Conservation (phyloP, 2,329 filamentous ascomycete genomes). For the Monosporascus sp. region DNA sequence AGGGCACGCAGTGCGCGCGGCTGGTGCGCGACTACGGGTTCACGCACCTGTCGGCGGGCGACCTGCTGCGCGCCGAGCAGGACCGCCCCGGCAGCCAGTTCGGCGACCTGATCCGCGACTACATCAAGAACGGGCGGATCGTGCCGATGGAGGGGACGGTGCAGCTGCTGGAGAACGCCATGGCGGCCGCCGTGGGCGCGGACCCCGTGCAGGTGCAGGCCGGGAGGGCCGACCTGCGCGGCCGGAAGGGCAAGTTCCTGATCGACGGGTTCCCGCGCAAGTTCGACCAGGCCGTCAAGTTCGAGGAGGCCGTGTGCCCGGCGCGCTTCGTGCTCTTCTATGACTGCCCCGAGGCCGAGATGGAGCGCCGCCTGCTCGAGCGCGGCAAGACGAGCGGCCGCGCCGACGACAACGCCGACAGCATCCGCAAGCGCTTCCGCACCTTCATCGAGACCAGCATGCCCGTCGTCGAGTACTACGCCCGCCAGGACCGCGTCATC, state of each 20-base stretch:
- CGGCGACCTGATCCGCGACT: conserved; percentile 84
- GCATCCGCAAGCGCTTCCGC: conserved; percentile 92
- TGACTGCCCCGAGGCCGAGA: conserved; percentile 84
- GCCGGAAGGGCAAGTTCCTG: conserved; percentile 64
- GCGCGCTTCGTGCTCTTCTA: conserved; percentile 88
- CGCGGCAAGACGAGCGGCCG: conserved; percentile 89
- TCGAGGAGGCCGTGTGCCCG: conserved; percentile 82
- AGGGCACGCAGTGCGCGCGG: conserved; percentile 90
- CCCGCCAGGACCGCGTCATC: conserved; percentile 70
- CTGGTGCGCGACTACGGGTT: conserved; percentile 86
- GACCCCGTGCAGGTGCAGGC: conserved; percentile 15
- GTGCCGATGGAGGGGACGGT: conserved; percentile 99
- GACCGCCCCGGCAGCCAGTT: conserved; percentile 80
- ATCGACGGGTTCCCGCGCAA: conserved; percentile 88
- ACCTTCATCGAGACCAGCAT: conserved; percentile 95
- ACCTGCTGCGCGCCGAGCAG: conserved; percentile 91
- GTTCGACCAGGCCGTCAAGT: conserved; percentile 92
- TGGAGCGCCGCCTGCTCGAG: conserved; percentile 79
- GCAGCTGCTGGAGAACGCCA: conserved; percentile 87
- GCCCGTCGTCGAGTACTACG: conserved; percentile 88
- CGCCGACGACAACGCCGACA: conserved; percentile 89
- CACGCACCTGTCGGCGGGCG: conserved; percentile 87
- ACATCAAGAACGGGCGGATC: conserved; percentile 92
- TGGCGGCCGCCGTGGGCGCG: conserved; percentile 62
- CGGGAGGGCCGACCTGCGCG: conserved; percentile 16